phyloP scores from a whole-genome alignment of 139 green algal genomes.

The Yamagishiella unicocca region DNA sequence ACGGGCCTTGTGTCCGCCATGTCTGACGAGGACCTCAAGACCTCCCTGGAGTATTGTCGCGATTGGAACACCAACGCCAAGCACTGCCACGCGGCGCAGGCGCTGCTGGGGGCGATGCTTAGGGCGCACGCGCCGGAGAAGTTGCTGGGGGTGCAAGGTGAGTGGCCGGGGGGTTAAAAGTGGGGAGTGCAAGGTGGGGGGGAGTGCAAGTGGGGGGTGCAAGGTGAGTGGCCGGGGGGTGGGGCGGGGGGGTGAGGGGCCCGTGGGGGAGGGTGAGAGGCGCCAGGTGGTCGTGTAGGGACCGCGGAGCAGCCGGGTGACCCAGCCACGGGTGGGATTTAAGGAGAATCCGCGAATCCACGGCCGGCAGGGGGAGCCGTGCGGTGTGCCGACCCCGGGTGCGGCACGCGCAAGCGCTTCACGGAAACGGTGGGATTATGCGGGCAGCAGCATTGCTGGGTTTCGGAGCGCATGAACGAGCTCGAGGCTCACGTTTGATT shows the following conservation, averaged over 20 bases:
- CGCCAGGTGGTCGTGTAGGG: no score
- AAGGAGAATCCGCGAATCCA: no score
- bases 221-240: not conserved
- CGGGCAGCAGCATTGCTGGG: no score
- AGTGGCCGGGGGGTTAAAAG: not conserved
- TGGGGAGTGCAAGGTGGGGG: not conserved
- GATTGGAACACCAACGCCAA: slow-evolving; percentile 97
- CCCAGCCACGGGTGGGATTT: no score
- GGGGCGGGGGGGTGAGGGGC: not conserved
- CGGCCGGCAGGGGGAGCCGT: no score
- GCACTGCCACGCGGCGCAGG: slow-evolving; percentile 87
- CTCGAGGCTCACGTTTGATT: no score
- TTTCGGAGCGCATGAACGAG: no score
- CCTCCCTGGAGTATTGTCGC: slow-evolving; percentile 69
- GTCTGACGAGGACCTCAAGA: slow-evolving; percentile 46
- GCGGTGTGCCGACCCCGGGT: no score
- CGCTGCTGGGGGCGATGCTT: slow-evolving; percentile 84
- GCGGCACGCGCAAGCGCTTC: no score
- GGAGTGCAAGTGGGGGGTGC: not conserved
- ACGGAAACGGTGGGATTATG: no score
- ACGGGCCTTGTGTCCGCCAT: slow-evolving; percentile 53
- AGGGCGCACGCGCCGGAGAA: slow-evolving; percentile 62
- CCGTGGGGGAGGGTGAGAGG: not conserved
- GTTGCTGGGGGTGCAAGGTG: slow-evolving; percentile 72
- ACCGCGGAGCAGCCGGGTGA: no score